These are phyloP conservation scores for Pythium brassicae DNA, from an alignment of 352 stramenopile genomes.

Conservation along the genomic window DNA sequence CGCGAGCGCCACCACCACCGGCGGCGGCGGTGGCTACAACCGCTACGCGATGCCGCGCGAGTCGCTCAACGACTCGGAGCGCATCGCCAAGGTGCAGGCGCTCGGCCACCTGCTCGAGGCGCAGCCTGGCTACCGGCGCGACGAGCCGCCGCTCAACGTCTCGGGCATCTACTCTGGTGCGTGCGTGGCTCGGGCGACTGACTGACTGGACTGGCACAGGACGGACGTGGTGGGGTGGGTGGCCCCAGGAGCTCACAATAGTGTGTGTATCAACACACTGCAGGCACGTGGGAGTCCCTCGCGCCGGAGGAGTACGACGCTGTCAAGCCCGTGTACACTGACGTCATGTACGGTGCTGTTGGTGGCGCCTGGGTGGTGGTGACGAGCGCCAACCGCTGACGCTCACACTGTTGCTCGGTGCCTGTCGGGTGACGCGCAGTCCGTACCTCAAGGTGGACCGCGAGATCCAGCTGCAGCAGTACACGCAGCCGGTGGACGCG, in stretches of 20 bases:
- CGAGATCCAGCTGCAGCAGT: slow-evolving; percentile 74
- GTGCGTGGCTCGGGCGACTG: too few species aligned
- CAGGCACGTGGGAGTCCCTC: slow-evolving; percentile 60
- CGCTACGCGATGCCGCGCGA: slow-evolving; percentile 40
- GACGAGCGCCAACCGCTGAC: too few species aligned
- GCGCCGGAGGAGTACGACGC: slow-evolving; percentile 52
- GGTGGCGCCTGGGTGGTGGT: not conserved
- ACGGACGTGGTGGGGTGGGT: too few species aligned
- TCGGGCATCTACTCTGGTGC: slow-evolving; percentile 77
- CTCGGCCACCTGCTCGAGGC: slow-evolving; percentile 44
- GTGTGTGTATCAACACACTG: not conserved
- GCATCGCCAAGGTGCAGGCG: slow-evolving; percentile 38
- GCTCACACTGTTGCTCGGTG: slow-evolving; percentile 2
- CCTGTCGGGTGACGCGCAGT: slow-evolving; percentile 16
- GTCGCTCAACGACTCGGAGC: slow-evolving; percentile 62
- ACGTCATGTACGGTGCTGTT: slow-evolving; percentile 49
- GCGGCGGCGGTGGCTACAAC: slow-evolving; percentile 13
- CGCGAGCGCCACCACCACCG: slow-evolving; percentile 5
- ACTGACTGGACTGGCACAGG: too few species aligned
- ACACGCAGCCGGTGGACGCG: slow-evolving; percentile 63
- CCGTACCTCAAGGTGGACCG: slow-evolving; percentile 72
- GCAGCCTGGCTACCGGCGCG: slow-evolving; percentile 41
- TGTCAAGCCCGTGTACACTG: slow-evolving; percentile 45
- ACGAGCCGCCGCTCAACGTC: slow-evolving; percentile 47
- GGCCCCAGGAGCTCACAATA: too few species aligned